Conservation (phyloP, 1,139 yeast species). For the Saccharomyces hybrid region DNA sequence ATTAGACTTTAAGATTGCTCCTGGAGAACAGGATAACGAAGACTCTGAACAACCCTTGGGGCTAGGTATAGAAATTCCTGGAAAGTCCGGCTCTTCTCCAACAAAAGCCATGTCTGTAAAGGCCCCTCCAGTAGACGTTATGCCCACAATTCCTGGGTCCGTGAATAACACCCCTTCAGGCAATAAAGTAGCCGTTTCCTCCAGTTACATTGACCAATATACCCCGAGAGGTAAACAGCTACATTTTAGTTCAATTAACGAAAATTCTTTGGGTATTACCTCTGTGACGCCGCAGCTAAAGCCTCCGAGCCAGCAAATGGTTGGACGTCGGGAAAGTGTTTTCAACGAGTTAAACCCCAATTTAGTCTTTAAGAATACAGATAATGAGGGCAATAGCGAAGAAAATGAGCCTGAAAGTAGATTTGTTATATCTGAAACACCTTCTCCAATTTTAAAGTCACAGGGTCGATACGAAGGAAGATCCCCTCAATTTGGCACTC, state of each 20-base stretch:
- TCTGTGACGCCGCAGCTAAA: conserved; percentile 12
- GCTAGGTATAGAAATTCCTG: conserved; percentile 3
- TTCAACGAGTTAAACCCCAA: background rate
- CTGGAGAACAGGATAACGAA: background rate
- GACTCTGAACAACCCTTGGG: conserved; percentile 2
- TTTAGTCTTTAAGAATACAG: background rate
- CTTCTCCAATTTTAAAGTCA: conserved; percentile 34
- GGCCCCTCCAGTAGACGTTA: conserved; percentile 15
- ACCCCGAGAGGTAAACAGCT: conserved; percentile 4
- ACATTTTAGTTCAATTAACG: background rate
- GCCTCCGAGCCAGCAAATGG: conserved; percentile 5
- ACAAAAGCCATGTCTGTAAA: conserved; percentile 5
- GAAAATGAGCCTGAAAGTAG: conserved; percentile 17
- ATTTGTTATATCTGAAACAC: conserved; percentile 27
- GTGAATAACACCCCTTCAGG: conserved; percentile 18
- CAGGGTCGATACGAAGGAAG: conserved; percentile 27
- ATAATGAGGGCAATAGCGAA: background rate
- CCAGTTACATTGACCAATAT: conserved; percentile 18
- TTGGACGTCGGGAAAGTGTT: background rate
- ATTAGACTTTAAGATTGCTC: conserved; percentile 2
- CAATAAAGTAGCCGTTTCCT: conserved; percentile 15
- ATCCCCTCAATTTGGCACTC: conserved; percentile 14
- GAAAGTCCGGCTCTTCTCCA: background rate
- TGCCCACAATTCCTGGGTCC: conserved; percentile 25
- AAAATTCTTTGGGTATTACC: conserved; percentile 8